Percentiles rank a stretch among this genome's conserved stretches.
phyloP scores from a whole-genome alignment of 768 basidiomycete genomes.

The Rubroboletus satanas region DNA sequence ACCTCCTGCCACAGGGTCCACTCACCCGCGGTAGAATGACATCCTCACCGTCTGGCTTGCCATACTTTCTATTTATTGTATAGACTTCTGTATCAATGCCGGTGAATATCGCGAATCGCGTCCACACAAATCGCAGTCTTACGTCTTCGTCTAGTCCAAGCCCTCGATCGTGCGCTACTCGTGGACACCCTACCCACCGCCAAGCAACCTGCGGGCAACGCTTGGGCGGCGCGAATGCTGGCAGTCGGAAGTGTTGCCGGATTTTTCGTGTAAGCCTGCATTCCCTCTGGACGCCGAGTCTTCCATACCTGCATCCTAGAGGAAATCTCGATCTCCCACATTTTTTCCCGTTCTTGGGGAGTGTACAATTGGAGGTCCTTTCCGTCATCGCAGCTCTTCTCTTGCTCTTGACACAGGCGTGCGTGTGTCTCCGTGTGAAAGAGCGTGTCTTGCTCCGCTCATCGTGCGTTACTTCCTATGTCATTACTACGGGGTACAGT shows the following conservation, averaged over 20 bases:
- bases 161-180: slow-evolving; percentile 84
- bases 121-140: neutral
- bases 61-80: slow-evolving; percentile 60
- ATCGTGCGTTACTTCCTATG: slow-evolving; percentile 17
- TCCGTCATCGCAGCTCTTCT: slow-evolving; percentile 69
- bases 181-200: slow-evolving; percentile 78
- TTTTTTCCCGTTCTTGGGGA: slow-evolving; percentile 70
- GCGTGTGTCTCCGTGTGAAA: slow-evolving; percentile 58
- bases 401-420: slow-evolving; percentile 60
- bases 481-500: neutral
- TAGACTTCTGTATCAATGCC: slow-evolving; percentile 64
- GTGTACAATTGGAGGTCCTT: slow-evolving; percentile 76
- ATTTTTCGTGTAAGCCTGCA: slow-evolving; percentile 72
- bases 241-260: slow-evolving; percentile 83
- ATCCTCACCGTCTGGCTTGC: slow-evolving; percentile 73
- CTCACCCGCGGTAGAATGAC: slow-evolving; percentile 45
- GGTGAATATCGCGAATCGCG: slow-evolving; percentile 28
- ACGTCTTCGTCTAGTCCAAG: slow-evolving; percentile 55
- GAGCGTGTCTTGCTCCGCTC: slow-evolving; percentile 67
- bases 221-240: slow-evolving; percentile 94
- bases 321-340: slow-evolving; percentile 76
- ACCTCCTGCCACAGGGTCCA: neutral
- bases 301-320: slow-evolving; percentile 34
- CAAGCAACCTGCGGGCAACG: slow-evolving; percentile 81
- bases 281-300: neutral